Conservation (phyloP, 805 yeast species). For the Teunomyces barrocoloradensis region DNA sequence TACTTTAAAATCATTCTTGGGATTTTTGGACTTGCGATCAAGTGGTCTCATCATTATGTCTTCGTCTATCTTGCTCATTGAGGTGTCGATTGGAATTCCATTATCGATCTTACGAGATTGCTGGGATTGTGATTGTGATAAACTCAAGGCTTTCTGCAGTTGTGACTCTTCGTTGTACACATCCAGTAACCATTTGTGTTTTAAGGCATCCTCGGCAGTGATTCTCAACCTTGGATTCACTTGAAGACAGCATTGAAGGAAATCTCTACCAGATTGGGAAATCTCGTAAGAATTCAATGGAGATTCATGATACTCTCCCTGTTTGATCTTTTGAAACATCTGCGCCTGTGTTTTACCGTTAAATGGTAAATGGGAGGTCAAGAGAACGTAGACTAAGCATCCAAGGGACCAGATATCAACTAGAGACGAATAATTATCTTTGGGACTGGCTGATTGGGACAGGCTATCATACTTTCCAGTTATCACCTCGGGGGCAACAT, state of each 20-base stretch:
- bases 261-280: constrained; percentile 67
- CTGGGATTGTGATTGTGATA: constrained; percentile 71
- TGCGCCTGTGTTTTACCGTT: constrained; percentile 90
- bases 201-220: constrained; percentile 71
- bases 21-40: constrained; percentile 22
- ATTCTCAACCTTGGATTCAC: constrained; percentile 73
- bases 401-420: constrained; percentile 99
- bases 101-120: constrained; percentile 48
- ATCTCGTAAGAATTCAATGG: constrained; percentile 66
- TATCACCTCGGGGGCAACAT: constrained; percentile 92
- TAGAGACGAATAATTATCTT: constrained; percentile 64
- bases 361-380: constrained; percentile 93
- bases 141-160: constrained; percentile 46
- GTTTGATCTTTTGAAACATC: constrained; percentile 68
- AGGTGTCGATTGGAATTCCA: constrained; percentile 33
- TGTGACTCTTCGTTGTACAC: constrained; percentile 24
- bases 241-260: constrained; percentile 66
- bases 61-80: constrained; percentile 41
- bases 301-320: constrained; percentile 78
- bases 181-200: constrained; percentile 75
- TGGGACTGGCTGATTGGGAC: constrained; percentile 22
- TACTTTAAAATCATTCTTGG: constrained; percentile 37
- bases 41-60: constrained; percentile 44
- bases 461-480: constrained; percentile 49
- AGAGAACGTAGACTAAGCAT: constrained; percentile 84